phyloP scores from a whole-genome alignment of 2,329 filamentous ascomycete genomes.

The Rutstroemia sp. region DNA sequence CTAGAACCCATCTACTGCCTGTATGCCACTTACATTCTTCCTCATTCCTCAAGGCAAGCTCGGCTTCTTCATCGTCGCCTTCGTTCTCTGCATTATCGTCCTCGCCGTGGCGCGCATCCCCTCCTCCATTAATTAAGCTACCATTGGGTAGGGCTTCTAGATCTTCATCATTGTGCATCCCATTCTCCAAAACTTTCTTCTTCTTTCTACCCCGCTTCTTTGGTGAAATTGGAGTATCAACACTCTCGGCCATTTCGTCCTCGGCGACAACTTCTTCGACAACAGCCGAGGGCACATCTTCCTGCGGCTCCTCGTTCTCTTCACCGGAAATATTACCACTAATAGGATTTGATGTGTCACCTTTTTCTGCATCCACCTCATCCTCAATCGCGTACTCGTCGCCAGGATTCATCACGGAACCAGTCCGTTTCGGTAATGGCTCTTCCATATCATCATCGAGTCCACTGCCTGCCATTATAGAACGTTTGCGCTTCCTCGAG shows the following conservation, averaged over 20 bases:
- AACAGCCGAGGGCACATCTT: constrained; percentile 35
- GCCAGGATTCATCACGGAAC: constrained; percentile 36
- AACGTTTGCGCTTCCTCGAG: constrained; percentile 33
- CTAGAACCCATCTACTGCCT: background rate
- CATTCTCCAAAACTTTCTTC: constrained; percentile 29
- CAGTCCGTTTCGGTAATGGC: constrained; percentile 43
- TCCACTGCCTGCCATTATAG: constrained; percentile 26
- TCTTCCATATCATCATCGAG: constrained; percentile 30
- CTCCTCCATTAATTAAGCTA: constrained; percentile 22
- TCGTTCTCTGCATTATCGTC: constrained; percentile 49
- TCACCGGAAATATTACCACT: constrained; percentile 28
- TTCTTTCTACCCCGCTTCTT: constrained; percentile 31
- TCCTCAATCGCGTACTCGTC: constrained; percentile 39
- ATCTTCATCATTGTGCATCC: constrained; percentile 19
- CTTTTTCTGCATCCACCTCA: constrained; percentile 37
- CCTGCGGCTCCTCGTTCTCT: constrained; percentile 41
- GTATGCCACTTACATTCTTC: constrained; percentile 50
- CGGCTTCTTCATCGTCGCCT: constrained; percentile 48
- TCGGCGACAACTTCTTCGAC: constrained; percentile 35
- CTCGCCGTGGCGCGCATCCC: constrained; percentile 34
- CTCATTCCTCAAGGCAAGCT: constrained; percentile 51
- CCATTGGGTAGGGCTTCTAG: constrained; percentile 15
- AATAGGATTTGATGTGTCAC: constrained; percentile 27
- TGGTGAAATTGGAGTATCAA: constrained; percentile 20
- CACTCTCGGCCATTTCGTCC: constrained; percentile 30